Percentiles rank a stretch among this genome's conserved stretches.
Evolutionary conservation across 345 rosid species (phyloP).

Genomic region (Pseudoturritis turrita): DNA sequence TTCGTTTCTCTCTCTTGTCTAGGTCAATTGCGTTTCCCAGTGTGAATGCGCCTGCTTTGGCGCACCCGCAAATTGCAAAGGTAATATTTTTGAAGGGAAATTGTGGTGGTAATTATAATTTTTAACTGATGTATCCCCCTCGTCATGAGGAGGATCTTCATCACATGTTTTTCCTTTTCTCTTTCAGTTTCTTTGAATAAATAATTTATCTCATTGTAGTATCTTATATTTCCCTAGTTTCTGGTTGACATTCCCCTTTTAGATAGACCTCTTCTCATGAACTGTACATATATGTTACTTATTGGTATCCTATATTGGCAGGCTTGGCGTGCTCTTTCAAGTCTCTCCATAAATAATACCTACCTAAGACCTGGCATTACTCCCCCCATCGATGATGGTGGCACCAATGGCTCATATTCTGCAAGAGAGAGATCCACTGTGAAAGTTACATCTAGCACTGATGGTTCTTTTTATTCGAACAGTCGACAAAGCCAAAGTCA

Average conservation of each 20-base stretch:
- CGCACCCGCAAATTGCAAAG: conserved; percentile 53
- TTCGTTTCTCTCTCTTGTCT: conserved; percentile 7
- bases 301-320: conserved; percentile 31
- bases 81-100: conserved; percentile 34
- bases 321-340: conserved; percentile 91
- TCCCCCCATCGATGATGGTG: conserved; percentile 39
- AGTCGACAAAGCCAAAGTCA: conserved; percentile 31
- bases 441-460: conserved; percentile 27
- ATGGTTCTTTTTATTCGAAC: conserved; percentile 27
- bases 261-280: not conserved
- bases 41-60: conserved; percentile 46
- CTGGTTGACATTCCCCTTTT: not conserved
- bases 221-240: not conserved
- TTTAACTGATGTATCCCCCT: not conserved
- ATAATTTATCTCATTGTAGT: not conserved
- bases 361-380: conserved; percentile 73
- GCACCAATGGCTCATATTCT: conserved; percentile 27
- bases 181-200: not conserved
- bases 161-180: not conserved
- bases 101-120: not conserved
- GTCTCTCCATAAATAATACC: conserved; percentile 47
- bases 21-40: conserved; percentile 48
- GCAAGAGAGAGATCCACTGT: conserved; percentile 37
- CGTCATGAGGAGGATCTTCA: not conserved
- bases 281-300: not conserved